phyloP scores from a whole-genome alignment of 345 rosid species.

The Corymbia maculata region DNA sequence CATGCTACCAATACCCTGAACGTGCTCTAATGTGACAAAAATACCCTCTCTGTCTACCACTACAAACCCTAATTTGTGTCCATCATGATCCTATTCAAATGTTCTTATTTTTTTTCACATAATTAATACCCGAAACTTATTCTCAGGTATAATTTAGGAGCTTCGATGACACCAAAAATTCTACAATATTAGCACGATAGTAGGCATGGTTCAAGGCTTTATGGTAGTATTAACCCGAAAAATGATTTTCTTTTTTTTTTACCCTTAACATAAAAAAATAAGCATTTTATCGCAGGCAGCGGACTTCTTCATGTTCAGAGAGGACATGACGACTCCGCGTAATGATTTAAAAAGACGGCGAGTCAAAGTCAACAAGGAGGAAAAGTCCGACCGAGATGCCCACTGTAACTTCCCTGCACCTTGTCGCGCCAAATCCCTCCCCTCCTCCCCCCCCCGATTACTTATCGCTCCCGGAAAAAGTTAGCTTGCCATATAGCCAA shows the following conservation, averaged over 20 bases:
- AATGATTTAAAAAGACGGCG: fast-evolving
- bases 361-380: not conserved
- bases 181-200: too few relatives aligned
- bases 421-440: not conserved
- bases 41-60: too few relatives aligned
- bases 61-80: fast-evolving
- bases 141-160: not conserved
- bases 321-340: not conserved
- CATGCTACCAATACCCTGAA: fast-evolving
- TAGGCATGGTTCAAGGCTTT: not conserved
- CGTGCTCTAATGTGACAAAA: not conserved
- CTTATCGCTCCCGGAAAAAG: not conserved
- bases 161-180: not conserved
- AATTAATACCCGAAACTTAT: fast-evolving
- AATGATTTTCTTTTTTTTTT: not conserved
- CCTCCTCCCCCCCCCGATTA: not conserved
- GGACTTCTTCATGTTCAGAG: not conserved
- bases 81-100: not conserved
- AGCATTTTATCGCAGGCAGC: not conserved
- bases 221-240: not conserved
- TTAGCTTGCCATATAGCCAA: not conserved
- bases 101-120: fast-evolving
- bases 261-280: not conserved
- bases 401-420: not conserved
- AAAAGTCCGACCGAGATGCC: not conserved